Conservation (phyloP, 2,329 filamentous ascomycete genomes). For the Coniochaeta hoffmannii region DNA sequence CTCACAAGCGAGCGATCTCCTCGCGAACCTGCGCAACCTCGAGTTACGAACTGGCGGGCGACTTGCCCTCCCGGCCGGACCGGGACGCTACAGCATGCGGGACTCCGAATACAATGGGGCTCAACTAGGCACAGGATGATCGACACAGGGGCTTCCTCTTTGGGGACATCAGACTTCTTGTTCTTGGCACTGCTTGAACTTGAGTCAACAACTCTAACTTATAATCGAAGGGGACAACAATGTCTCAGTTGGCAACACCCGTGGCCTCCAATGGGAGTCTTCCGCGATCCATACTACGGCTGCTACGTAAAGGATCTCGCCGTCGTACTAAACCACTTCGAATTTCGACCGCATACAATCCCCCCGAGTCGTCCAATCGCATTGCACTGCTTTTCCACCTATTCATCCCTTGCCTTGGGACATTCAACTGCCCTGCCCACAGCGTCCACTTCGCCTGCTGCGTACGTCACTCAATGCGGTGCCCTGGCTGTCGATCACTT, state of each 20-base stretch:
- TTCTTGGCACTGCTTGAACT: too few relatives aligned
- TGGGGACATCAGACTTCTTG: neutral
- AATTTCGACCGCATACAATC: neutral
- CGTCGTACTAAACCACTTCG: neutral
- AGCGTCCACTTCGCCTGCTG: neutral
- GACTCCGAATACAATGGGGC: neutral
- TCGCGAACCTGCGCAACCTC: neutral
- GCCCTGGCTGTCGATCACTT: neutral
- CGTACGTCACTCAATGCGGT: neutral
- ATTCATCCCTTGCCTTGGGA: neutral
- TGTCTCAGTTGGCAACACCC: neutral
- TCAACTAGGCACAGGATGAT: neutral
- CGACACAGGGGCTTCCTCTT: slow-evolving; percentile 1
- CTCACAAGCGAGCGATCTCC: neutral
- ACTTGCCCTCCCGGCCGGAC: neutral
- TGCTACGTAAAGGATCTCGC: too few relatives aligned
- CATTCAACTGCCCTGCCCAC: neutral
- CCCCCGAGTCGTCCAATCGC: neutral
- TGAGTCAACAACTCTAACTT: neutral
- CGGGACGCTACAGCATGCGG: neutral
- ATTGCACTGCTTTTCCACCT: neutral
- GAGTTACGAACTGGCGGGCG: neutral
- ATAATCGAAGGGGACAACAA: neutral
- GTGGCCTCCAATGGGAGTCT: neutral
- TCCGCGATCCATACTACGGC: neutral